Evolutionary conservation across 495 filamentous ascomycete genomes (phyloP).

Genomic region (Chaetomium cochliodes): DNA sequence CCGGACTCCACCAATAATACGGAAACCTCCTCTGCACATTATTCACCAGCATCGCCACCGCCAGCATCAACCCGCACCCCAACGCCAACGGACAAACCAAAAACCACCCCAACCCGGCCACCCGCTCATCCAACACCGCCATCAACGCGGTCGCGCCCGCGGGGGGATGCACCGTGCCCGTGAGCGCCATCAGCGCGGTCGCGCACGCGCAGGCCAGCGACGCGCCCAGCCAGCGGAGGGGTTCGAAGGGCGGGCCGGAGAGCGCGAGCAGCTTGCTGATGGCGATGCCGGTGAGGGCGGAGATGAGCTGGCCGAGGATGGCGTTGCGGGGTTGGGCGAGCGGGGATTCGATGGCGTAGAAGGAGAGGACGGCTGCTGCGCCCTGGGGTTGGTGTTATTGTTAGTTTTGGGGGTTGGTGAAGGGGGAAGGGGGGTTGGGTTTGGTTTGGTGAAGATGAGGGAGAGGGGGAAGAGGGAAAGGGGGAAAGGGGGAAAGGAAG

Average conservation of each 20-base stretch:
- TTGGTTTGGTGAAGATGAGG: neutral
- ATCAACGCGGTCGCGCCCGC: slow-evolving; percentile 85
- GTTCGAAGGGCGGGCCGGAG: slow-evolving; percentile 50
- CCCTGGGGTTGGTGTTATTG: slow-evolving; percentile 47
- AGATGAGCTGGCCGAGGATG: slow-evolving; percentile 68
- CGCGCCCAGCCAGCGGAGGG: slow-evolving; percentile 64
- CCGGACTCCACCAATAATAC: slow-evolving; percentile 71
- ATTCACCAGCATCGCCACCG: slow-evolving; percentile 65
- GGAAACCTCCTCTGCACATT: slow-evolving; percentile 77
- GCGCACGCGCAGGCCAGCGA: slow-evolving; percentile 68
- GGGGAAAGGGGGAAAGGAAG: neutral
- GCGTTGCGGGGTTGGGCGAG: slow-evolving; percentile 80
- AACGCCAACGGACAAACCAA: slow-evolving; percentile 67
- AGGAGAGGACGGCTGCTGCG: slow-evolving; percentile 74
- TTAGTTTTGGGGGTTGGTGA: neutral
- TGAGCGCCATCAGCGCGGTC: slow-evolving; percentile 70
- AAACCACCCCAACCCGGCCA: slow-evolving; percentile 67
- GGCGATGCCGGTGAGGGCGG: slow-evolving; percentile 62
- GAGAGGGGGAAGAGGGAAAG: neutral
- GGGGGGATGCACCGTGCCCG: slow-evolving; percentile 80
- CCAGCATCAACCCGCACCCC: slow-evolving; percentile 63
- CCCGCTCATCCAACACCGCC: slow-evolving; percentile 60
- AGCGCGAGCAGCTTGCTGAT: slow-evolving; percentile 70
- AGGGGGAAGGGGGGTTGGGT: neutral
- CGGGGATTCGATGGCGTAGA: slow-evolving; percentile 73